These are phyloP conservation scores for Coprinopsis sp. DNA, from an alignment of 768 basidiomycete genomes.

Conservation along the genomic window DNA sequence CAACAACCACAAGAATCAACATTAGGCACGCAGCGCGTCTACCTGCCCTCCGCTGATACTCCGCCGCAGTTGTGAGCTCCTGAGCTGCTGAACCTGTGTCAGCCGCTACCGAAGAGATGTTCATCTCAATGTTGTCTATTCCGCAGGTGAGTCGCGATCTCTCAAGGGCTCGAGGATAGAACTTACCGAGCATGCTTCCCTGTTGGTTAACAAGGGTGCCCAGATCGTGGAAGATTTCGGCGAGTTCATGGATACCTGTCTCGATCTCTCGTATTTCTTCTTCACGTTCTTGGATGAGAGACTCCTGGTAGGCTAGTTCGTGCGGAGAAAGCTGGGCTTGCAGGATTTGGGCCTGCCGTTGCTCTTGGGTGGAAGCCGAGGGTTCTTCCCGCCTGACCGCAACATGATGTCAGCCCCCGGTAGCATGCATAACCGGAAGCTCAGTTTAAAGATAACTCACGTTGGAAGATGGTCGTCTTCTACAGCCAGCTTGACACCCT, in stretches of 20 bases:
- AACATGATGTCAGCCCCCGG: background rate
- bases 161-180: background rate
- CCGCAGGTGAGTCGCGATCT: background rate
- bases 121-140: conserved; percentile 91
- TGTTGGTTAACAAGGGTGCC: conserved; percentile 94
- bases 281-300: conserved; percentile 90
- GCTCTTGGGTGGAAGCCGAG: conserved; percentile 42
- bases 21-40: conserved; percentile 85
- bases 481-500: conserved; percentile 78
- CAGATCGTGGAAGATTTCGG: conserved; percentile 94
- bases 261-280: conserved; percentile 95
- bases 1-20: conserved; percentile 81
- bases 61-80: conserved; percentile 84
- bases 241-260: conserved; percentile 90
- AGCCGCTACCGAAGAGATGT: conserved; percentile 79
- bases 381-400: conserved; percentile 28
- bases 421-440: too few relatives aligned
- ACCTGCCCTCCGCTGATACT: conserved; percentile 93
- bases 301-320: conserved; percentile 94
- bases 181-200: conserved; percentile 87
- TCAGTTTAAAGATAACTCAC: too few relatives aligned
- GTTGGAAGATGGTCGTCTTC: conserved; percentile 56
- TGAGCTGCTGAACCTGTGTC: conserved; percentile 81
- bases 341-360: conserved; percentile 65
- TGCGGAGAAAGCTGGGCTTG: conserved; percentile 79